A percentile compares a stretch with the other conserved stretches of the same genome.
Conservation (phyloP, 495 filamentous ascomycete species). For the Neurospora sublineolata region DNA sequence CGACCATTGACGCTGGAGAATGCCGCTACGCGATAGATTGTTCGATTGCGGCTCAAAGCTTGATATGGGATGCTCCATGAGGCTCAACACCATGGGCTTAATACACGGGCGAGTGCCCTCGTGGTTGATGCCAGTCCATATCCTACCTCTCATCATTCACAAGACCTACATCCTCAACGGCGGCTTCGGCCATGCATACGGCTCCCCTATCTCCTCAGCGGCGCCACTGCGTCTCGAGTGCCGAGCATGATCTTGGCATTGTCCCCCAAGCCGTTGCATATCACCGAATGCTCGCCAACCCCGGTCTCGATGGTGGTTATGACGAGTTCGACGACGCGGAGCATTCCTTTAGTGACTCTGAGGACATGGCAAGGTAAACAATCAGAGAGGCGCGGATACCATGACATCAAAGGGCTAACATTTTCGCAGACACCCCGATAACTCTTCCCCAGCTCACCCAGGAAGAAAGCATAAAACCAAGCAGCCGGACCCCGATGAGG, state of each 20-base stretch:
- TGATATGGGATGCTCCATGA: background rate
- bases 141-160: too few species aligned
- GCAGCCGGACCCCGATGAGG: too few species aligned
- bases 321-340: background rate
- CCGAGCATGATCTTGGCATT: background rate
- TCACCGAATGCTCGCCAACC: background rate
- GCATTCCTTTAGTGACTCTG: accelerated
- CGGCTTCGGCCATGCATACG: background rate
- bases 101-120: too few species aligned
- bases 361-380: background rate
- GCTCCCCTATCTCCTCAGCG: background rate
- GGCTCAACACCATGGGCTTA: background rate
- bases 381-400: background rate
- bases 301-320: background rate
- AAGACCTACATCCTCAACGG: too few species aligned
- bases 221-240: too few species aligned
- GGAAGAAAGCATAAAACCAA: too few species aligned
- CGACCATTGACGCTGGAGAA: background rate
- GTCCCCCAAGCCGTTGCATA: background rate
- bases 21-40: background rate
- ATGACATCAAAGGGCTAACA: background rate
- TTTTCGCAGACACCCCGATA: accelerated
- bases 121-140: too few species aligned
- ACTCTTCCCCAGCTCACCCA: too few species aligned
- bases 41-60: background rate